Evolutionary conservation across 1,284 basidiomycete species (phyloP), one percentile per base, ranked within the genome.

Genomic region (Melanopsichium pennsylvanicum): DNA sequence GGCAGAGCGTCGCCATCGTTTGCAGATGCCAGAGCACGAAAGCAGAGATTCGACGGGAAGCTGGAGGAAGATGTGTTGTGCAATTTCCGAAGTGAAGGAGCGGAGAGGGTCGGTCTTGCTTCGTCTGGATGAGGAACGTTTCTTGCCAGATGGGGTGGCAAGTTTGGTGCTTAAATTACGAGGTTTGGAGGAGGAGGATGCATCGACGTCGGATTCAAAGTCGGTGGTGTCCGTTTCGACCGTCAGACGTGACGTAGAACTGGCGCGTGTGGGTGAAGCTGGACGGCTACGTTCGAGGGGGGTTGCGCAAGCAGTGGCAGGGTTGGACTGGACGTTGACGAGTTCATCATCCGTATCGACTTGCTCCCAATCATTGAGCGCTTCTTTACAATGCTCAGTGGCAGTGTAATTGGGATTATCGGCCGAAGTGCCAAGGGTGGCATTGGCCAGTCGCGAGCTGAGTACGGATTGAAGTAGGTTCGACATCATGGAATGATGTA

Each of bases 61-160:
- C 16, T 70, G 62, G 32, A 76, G 67, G 62, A 78, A 78, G 54
- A 78, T 78, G 49, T 74, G 72, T 39, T 78, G 76, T n/a, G 76
- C 67, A 35, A 76, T 54, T 48, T 76, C 75, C 46, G 44, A 58
- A 19, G 50, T 70, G 10, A 77, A 43, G 4, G 69, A 46, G 15
- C 66, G 66, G 11, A 77, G 58, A 2, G 75, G 75, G 37, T 77
- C 75, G 22, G 67, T 70, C 37, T 66, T 74, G 57, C 61, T 68
- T 39, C 69, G 58, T 21, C 23, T 36, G 13, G 34, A 41, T n/a
- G 48, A 39, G 27, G 43, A 40, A 16, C 47, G 41, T 18, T 54
- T 57, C 23, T 43, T 59, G 32, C 25, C 16, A 23, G 8, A 11
- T 4, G 27, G 13, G n/a, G 35, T 25, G 29, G 21, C 42, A 44